Base-by-base conservation (phyloP, 352 stramenopile species). In the Pythium rhizo-oryzae region DNA sequence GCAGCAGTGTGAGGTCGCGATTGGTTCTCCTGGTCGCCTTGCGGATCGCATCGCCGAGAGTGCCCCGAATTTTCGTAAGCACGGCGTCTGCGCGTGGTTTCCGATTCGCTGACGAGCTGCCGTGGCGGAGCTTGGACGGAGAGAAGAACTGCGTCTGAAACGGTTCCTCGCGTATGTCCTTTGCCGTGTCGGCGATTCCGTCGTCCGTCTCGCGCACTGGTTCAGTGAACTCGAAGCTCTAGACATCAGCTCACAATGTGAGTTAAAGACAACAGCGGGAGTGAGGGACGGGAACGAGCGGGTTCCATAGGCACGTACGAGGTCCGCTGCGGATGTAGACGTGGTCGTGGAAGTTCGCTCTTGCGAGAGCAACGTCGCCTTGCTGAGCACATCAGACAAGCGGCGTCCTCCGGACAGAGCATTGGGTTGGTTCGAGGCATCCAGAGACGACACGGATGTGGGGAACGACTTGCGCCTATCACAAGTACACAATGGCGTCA, bases 101-200 rank as follows among this genome's bases (percentile, higher is more conserved):
- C 23, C 66, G 70, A 52, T 50, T 50, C 1, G 33, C 25, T 9
- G 30, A 30, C 7, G 19, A 43, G 57, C 13, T 46, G 28, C 23
- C 37, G 25, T 43, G 35, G 2, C 41, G 30, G 8, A 74, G 46
- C 41, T 87, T 90, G 2, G 77, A 70, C 7, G 84, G 82, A 13
- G 82, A 92, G 59, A 88, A 88, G 39, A 87, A 79, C 35, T 82
- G 71, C 7, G 77, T 75, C 19, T 76, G 68, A 54, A 91, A 90
- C 18, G 66, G 65, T 57, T 92, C 84, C 0, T 75, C 60, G 69
- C 72, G 78, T 76, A 91, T 81, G 23, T 92, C 76, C 51, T 78
- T 69, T 43, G 80, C 81, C 21, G 82, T 90, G 53, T 92, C 84
- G 8, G 76, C 59, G 46, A 91, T 92, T 18, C 68, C 67, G 51